phyloP scores from a whole-genome alignment of 805 yeast species.

The Zygosaccharomyces siamensis region DNA sequence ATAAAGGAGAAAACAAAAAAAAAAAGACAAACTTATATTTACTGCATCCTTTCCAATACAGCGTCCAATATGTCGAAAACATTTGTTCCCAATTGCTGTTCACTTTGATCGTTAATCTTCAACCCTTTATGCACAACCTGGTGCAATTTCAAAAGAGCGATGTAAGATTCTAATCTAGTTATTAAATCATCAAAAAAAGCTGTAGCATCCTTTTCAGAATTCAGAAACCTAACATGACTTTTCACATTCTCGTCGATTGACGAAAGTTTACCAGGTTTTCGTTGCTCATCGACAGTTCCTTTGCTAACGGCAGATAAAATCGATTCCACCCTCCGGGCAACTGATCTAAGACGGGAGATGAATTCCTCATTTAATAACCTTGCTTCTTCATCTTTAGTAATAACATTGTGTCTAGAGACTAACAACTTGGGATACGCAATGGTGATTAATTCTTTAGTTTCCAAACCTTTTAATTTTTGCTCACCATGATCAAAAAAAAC shows the following conservation, averaged over 20 bases:
- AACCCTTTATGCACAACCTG: conserved; percentile 31
- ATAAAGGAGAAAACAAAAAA: no score
- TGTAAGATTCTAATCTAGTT: conserved; percentile 62
- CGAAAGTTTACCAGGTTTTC: conserved; percentile 9
- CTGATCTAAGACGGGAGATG: conserved; percentile 47
- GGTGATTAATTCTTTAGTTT: conserved; percentile 84
- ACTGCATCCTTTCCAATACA: conserved; percentile 13
- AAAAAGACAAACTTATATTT: no score
- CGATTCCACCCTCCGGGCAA: conserved; percentile 55
- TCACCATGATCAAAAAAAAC: conserved; percentile 70
- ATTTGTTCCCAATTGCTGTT: conserved; percentile 8
- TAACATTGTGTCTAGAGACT: conserved; percentile 52
- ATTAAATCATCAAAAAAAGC: conserved; percentile 59
- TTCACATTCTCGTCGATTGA: conserved; percentile 10
- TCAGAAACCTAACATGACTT: conserved; percentile 3
- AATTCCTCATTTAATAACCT: conserved; percentile 36
- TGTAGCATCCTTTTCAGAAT: conserved; percentile 42
- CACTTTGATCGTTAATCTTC: conserved; percentile 12
- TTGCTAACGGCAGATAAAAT: conserved; percentile 49
- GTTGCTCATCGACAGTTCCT: conserved; percentile 29
- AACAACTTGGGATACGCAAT: conserved; percentile 67
- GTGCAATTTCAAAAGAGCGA: conserved; percentile 42
- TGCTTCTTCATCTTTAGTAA: conserved; percentile 34
- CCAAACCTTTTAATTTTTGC: conserved; percentile 86
- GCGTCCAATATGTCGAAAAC: conserved; percentile 30